A percentile compares a stretch with the other conserved stretches of the same genome.
Evolutionary conservation across 345 rosid species (phyloP).

Genomic region (Populus pruinosa): DNA sequence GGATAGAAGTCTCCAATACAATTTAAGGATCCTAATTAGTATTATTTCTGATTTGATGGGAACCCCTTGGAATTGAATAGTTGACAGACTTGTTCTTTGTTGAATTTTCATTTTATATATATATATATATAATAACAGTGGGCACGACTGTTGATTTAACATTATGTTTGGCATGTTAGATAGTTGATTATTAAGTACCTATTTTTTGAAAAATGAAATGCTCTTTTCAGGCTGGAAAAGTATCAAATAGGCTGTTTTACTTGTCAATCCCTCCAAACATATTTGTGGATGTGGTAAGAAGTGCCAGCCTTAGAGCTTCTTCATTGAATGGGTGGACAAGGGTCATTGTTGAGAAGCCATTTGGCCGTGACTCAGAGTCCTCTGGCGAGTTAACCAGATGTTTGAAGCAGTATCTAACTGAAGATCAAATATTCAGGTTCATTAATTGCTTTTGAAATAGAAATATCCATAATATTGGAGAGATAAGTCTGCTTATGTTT

Average conservation of each 20-base stretch:
- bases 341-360: conserved; percentile 90
- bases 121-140: too few species aligned
- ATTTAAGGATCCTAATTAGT: too few species aligned
- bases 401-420: conserved; percentile 67
- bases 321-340: conserved; percentile 80
- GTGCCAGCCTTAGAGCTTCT: conserved; percentile 73
- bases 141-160: background rate
- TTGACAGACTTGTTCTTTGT: too few species aligned
- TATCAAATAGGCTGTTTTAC: conserved; percentile 75
- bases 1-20: too few species aligned
- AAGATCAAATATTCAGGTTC: conserved; percentile 90
- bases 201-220: background rate
- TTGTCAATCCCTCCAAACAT: conserved; percentile 82
- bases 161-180: background rate
- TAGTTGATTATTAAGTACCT: background rate
- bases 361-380: conserved; percentile 81
- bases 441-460: background rate
- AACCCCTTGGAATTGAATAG: too few species aligned
- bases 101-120: too few species aligned
- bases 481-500: conserved; percentile 1
- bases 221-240: conserved; percentile 54
- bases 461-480: background rate
- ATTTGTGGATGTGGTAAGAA: conserved; percentile 77
- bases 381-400: conserved; percentile 75
- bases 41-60: too few species aligned